These are phyloP conservation scores for Exophiala sideris DNA, from an alignment of 2,329 filamentous ascomycete genomes.

Conservation along the genomic window DNA sequence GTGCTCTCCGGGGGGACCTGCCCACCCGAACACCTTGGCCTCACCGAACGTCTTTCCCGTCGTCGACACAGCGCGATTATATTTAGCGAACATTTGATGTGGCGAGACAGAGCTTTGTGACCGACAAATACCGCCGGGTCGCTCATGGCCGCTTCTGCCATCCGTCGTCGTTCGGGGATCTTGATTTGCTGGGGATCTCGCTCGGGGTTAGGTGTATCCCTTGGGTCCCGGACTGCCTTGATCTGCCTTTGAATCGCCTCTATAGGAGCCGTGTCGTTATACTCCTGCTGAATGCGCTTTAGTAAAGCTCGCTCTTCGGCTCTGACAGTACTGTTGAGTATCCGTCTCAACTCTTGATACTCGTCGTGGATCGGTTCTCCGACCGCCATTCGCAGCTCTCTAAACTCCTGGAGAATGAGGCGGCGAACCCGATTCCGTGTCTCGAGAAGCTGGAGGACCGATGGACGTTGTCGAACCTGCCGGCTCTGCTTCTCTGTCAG, in stretches of 20 bases:
- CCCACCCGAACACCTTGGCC: background rate
- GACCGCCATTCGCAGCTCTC: background rate
- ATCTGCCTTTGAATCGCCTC: slow-evolving; percentile 4
- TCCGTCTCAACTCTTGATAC: slow-evolving; percentile 1
- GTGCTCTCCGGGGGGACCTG: background rate
- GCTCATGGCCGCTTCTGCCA: slow-evolving; percentile 3
- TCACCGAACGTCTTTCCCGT: background rate
- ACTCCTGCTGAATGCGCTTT: slow-evolving; percentile 2
- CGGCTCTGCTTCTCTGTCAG: background rate
- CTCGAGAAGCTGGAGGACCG: background rate
- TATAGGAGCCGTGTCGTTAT: background rate
- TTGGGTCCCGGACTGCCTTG: background rate
- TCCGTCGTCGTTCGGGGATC: slow-evolving; percentile 6
- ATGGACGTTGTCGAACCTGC: background rate
- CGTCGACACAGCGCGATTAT: slow-evolving; percentile 4
- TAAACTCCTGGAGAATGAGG: slow-evolving; percentile 2
- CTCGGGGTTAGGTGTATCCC: background rate
- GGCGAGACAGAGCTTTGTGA: slow-evolving; percentile 1
- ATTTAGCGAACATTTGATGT: slow-evolving; percentile 4
- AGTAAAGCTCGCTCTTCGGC: slow-evolving; percentile 3
- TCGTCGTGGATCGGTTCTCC: slow-evolving; percentile 3
- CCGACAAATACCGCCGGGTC: slow-evolving; percentile 1
- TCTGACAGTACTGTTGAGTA: slow-evolving; percentile 2
- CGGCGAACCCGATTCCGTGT: slow-evolving; percentile 1
- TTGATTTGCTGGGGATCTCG: background rate